phyloP scores from a whole-genome alignment of 192 early-diverging fungal genomes.

The Podila minutissima region DNA sequence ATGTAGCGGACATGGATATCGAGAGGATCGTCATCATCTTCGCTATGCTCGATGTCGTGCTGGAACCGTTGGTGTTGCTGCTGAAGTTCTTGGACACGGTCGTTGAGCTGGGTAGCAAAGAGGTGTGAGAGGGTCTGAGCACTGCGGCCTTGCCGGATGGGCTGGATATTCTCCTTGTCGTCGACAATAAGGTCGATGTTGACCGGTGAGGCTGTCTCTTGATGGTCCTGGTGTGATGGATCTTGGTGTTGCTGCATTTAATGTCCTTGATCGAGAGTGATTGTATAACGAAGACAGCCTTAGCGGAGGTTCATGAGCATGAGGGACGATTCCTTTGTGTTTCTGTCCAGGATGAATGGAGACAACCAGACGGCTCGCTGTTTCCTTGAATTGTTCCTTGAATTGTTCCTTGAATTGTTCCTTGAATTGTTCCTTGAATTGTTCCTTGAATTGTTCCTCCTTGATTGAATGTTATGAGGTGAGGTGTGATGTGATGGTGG shows the following conservation, averaged over 20 bases:
- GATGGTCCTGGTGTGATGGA: not conserved
- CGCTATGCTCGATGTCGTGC: conserved; percentile 37
- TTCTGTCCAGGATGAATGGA: too few relatives aligned
- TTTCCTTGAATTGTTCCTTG: not conserved
- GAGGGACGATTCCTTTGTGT: too few relatives aligned
- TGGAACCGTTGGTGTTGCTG: conserved; percentile 33
- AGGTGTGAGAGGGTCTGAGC: conserved; percentile 53
- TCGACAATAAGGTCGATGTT: conserved; percentile 60
- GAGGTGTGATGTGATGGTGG: not conserved
- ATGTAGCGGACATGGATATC: conserved; percentile 69
- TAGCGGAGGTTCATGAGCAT: too few relatives aligned
- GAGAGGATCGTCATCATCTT: conserved; percentile 64
- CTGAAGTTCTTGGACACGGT: conserved; percentile 29
- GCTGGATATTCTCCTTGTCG: conserved; percentile 85
- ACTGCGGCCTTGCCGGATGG: conserved; percentile 70
- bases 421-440: too few relatives aligned
- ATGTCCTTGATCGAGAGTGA: not conserved
- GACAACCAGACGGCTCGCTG: too few relatives aligned
- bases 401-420: not conserved
- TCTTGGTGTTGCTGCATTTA: not conserved
- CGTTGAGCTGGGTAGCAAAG: conserved; percentile 32
- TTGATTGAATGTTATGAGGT: not conserved
- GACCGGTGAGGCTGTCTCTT: not conserved
- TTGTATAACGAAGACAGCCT: too few relatives aligned
- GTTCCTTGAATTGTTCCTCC: not conserved